Percentiles rank a stretch among this genome's conserved stretches.
Evolutionary conservation across 805 yeast genomes (phyloP).

Genomic region (Candida lessepsii): DNA sequence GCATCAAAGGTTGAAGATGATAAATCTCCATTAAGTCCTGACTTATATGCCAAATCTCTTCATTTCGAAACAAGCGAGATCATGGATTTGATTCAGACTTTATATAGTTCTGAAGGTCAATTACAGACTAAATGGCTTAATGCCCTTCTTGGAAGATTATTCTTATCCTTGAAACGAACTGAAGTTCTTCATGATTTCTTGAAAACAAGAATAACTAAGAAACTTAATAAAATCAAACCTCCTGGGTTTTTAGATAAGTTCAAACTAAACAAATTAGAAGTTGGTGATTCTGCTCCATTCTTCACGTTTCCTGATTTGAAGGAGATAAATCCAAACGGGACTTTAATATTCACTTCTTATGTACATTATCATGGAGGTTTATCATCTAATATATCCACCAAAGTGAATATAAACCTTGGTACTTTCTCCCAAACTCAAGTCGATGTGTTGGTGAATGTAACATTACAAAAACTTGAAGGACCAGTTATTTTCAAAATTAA

Average conservation of each 20-base stretch:
- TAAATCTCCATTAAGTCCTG: conserved; percentile 40
- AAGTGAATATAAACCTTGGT: conserved; percentile 72
- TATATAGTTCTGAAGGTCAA: conserved; percentile 83
- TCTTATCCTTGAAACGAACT: conserved; percentile 73
- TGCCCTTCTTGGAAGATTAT: conserved; percentile 80
- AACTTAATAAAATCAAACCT: conserved; percentile 72
- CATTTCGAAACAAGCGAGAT: conserved; percentile 71
- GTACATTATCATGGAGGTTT: conserved; percentile 75
- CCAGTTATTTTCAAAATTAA: conserved; percentile 67
- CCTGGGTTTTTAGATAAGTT: conserved; percentile 90
- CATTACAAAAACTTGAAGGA: conserved; percentile 69
- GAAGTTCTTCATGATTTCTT: conserved; percentile 59
- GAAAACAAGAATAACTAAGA: conserved; percentile 60
- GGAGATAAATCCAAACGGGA: conserved; percentile 79
- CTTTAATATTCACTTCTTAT: conserved; percentile 57
- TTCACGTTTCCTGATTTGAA: conserved; percentile 69
- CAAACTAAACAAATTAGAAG: conserved; percentile 64
- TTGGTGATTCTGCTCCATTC: conserved; percentile 80
- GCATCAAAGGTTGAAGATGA: conserved; percentile 55
- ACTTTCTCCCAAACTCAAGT: conserved; percentile 71
- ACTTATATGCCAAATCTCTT: conserved; percentile 65
- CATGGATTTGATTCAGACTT: conserved; percentile 67
- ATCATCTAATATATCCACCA: conserved; percentile 75
- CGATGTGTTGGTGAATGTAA: conserved; percentile 67
- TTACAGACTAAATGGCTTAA: conserved; percentile 87